Evolutionary conservation across 345 rosid species (phyloP).

Genomic region (Eucalyptus polyanthemos): DNA sequence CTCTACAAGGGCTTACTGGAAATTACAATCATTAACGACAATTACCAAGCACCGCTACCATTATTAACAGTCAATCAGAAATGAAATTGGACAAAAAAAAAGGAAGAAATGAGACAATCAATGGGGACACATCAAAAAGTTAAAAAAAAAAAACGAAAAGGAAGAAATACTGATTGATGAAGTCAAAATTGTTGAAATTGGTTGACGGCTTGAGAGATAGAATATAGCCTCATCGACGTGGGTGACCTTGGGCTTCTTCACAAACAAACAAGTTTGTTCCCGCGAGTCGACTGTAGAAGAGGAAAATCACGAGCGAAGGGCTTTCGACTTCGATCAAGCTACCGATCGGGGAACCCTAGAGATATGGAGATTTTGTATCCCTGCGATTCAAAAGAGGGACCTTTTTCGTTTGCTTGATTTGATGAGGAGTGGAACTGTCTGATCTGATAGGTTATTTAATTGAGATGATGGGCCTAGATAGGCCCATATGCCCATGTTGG

Average conservation of each 20-base stretch:
- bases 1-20: not conserved
- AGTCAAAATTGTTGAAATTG: not conserved
- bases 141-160: not conserved
- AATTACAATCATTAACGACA: too few species aligned
- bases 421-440: not conserved
- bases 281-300: constrained; percentile 12
- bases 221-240: constrained; percentile 86
- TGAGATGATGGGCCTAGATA: too few species aligned
- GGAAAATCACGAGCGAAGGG: not conserved
- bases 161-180: not conserved
- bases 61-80: not conserved
- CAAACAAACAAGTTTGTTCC: constrained; percentile 49
- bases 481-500: rapidly evolving
- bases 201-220: constrained; percentile 50
- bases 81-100: not conserved
- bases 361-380: not conserved
- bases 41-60: not conserved
- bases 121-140: not conserved
- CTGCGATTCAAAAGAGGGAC: not conserved
- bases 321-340: not conserved
- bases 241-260: constrained; percentile 89
- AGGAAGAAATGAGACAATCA: not conserved
- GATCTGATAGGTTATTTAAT: too few species aligned
- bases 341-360: not conserved
- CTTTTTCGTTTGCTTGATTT: not conserved